A percentile compares a stretch with the other conserved stretches of the same genome.
These are phyloP conservation scores for Singerocomus rubriflavus DNA, from an alignment of 1,284 basidiomycete species.

Conservation along the genomic window DNA sequence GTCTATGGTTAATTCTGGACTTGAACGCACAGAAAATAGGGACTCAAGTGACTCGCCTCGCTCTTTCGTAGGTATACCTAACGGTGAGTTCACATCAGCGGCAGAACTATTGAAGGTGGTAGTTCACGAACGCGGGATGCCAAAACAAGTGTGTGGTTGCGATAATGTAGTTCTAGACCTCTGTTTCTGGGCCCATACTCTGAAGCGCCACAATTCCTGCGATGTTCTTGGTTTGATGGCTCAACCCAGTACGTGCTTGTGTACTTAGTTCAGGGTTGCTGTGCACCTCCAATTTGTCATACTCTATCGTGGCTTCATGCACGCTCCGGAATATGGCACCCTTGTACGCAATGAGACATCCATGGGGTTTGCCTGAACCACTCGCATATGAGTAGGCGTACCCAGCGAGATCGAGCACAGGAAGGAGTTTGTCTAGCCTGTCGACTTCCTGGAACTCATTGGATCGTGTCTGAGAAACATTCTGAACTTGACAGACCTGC, in stretches of 20 bases:
- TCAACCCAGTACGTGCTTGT: conserved; percentile 49
- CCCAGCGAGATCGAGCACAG: conserved; percentile 54
- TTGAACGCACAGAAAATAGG: background rate
- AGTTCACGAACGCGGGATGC: conserved; percentile 74
- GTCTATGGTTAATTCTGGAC: conserved; percentile 41
- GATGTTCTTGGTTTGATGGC: conserved; percentile 81
- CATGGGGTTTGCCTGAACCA: conserved; percentile 76
- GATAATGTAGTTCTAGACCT: conserved; percentile 57
- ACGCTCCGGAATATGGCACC: conserved; percentile 47
- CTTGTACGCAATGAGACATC: conserved; percentile 77
- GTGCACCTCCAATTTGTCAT: conserved; percentile 63
- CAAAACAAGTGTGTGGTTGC: conserved; percentile 91
- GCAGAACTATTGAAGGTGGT: background rate
- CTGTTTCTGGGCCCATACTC: conserved; percentile 32
- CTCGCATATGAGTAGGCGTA: conserved; percentile 61
- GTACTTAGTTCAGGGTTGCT: conserved; percentile 33
- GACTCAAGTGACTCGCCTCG: conserved; percentile 47
- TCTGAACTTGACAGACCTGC: conserved; percentile 50
- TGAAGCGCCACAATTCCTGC: conserved; percentile 70
- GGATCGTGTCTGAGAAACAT: background rate
- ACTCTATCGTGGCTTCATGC: conserved; percentile 50
- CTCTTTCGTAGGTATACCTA: conserved; percentile 86
- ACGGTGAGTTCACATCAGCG: conserved; percentile 2
- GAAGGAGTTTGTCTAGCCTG: conserved; percentile 61
- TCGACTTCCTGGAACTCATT: conserved; percentile 67